Conservation (phyloP, 2,329 filamentous ascomycete species). For the Mariannaea elegans region DNA sequence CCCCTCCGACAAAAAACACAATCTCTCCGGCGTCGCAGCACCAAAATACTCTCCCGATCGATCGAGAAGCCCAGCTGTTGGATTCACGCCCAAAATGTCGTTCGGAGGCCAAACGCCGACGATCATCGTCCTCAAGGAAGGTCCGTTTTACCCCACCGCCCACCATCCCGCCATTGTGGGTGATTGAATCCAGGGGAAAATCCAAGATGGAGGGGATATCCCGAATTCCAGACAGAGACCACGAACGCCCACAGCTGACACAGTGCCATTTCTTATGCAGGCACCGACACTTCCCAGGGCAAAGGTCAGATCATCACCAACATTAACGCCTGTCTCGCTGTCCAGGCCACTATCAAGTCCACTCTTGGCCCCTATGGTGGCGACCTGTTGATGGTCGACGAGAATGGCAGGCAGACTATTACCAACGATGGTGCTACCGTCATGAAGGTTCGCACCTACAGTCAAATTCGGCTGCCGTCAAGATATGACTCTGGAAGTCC, state of each 20-base stretch:
- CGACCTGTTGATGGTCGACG: constrained; percentile 94
- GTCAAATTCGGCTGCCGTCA: neutral
- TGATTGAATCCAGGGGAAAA: constrained; percentile 29
- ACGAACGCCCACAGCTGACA: constrained; percentile 13
- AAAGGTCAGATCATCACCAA: constrained; percentile 97
- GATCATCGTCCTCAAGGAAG: constrained; percentile 97
- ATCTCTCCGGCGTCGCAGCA: constrained; percentile 21
- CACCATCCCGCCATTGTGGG: constrained; percentile 40
- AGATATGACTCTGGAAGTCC: neutral
- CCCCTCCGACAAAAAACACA: constrained; percentile 16
- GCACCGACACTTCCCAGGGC: constrained; percentile 96
- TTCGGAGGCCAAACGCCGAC: constrained; percentile 98
- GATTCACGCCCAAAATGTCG: constrained; percentile 71
- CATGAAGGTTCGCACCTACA: constrained; percentile 78
- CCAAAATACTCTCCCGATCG: constrained; percentile 22
- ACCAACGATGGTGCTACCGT: constrained; percentile 99
- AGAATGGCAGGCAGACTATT: constrained; percentile 95
- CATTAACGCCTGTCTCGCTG: constrained; percentile 96
- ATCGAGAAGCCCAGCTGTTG: constrained; percentile 22
- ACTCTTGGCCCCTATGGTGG: constrained; percentile 97
- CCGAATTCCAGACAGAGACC: constrained; percentile 14
- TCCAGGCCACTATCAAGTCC: constrained; percentile 94
- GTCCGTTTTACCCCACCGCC: constrained; percentile 66
- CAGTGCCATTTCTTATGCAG: constrained; percentile 56
- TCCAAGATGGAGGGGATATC: constrained; percentile 17